Conservation (phyloP, 2,329 filamentous ascomycete species). For the Blumeriella jaapii region DNA sequence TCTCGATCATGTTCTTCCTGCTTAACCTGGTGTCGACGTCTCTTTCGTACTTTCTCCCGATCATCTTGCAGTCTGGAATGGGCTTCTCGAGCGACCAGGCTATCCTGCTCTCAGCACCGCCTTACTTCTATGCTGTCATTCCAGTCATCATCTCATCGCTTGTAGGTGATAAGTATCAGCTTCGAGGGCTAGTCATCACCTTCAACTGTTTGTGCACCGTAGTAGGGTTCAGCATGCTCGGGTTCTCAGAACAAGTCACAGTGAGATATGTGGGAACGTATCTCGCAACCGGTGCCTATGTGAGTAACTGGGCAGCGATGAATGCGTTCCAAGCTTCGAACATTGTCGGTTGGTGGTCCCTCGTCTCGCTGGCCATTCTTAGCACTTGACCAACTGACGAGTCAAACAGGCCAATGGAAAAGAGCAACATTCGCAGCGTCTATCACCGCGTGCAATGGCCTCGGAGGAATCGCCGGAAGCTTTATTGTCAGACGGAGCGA, state of each 20-base stretch:
- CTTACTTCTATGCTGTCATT: slow-evolving; percentile 38
- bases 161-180: slow-evolving; percentile 46
- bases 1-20: slow-evolving; percentile 51
- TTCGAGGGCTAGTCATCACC: slow-evolving; percentile 24
- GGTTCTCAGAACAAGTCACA: slow-evolving; percentile 20
- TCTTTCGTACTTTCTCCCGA: slow-evolving; percentile 68
- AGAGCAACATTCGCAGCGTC: slow-evolving; percentile 68
- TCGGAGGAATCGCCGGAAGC: slow-evolving; percentile 68
- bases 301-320: slow-evolving; percentile 63
- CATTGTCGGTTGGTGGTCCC: slow-evolving; percentile 47
- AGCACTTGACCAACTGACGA: not conserved
- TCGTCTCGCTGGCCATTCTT: not conserved
- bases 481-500: slow-evolving; percentile 52
- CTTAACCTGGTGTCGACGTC: slow-evolving; percentile 65
- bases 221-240: slow-evolving; percentile 24
- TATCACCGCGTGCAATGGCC: slow-evolving; percentile 64
- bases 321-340: slow-evolving; percentile 83
- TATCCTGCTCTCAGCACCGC: slow-evolving; percentile 44
- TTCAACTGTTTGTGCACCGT: slow-evolving; percentile 25
- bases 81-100: slow-evolving; percentile 39
- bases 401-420: slow-evolving; percentile 62
- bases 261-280: slow-evolving; percentile 26
- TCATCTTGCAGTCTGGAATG: slow-evolving; percentile 53
- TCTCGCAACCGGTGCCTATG: slow-evolving; percentile 56
- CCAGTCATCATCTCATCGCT: slow-evolving; percentile 37